Percentiles rank a stretch among this genome's conserved stretches.
These are phyloP conservation scores for Mucor sp. DNA, from an alignment of 371 early-diverging fungal genomes.

Conservation along the genomic window DNA sequence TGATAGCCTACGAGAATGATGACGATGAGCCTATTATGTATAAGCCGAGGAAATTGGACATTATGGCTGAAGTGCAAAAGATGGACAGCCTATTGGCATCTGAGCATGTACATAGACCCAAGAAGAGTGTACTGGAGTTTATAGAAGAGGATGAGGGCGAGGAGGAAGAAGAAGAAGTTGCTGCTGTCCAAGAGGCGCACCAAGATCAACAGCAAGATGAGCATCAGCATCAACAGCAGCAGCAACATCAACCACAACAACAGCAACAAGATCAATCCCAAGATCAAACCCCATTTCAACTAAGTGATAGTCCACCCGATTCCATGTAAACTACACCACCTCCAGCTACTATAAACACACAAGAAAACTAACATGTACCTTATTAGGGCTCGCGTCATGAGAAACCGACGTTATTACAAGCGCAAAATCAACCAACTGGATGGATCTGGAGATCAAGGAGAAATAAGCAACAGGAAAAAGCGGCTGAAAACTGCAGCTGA, in stretches of 20 bases:
- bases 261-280: no score
- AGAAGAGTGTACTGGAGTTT: neutral
- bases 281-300: conserved; percentile 14
- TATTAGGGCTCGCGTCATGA: conserved; percentile 2
- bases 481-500: neutral
- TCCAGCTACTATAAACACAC: neutral
- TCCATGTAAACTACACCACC: neutral
- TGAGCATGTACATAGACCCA: neutral
- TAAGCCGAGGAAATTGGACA: conserved; percentile 28
- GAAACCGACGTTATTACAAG: neutral
- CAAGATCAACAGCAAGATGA: no score
- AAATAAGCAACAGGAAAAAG: neutral
- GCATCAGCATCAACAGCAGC: no score
- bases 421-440: conserved; percentile 50
- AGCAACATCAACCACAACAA: no score
- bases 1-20: conserved; percentile 6
- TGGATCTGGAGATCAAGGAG: conserved; percentile 43
- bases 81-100: conserved; percentile 8
- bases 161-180: neutral
- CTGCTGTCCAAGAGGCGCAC: neutral
- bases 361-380: neutral
- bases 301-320: conserved; percentile 33
- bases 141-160: neutral
- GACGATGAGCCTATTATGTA: neutral
- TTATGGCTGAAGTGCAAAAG: conserved; percentile 17